Evolutionary conservation across 2,329 filamentous ascomycete genomes (phyloP).

Genomic region (Colletotrichum camelliae): DNA sequence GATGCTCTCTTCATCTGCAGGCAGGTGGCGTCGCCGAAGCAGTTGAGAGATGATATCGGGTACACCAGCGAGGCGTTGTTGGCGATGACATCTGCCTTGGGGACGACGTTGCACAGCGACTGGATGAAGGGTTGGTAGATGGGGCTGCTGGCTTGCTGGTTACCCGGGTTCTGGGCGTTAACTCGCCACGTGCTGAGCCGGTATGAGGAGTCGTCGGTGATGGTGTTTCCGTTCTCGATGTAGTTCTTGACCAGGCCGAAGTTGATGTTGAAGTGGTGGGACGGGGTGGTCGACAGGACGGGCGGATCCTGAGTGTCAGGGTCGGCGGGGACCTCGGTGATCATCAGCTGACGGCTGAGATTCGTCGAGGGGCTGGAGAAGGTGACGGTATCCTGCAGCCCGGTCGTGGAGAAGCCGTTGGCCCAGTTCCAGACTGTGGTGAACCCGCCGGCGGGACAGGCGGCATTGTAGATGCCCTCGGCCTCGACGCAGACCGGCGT

Average conservation of each 20-base stretch:
- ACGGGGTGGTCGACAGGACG: background rate
- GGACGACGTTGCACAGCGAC: background rate
- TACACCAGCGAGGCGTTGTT: background rate
- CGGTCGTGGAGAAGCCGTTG: background rate
- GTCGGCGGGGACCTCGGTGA: background rate
- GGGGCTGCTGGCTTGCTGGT: background rate
- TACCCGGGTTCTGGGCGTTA: background rate
- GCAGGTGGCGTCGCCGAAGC: background rate
- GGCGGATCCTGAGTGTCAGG: background rate
- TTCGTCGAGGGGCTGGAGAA: background rate
- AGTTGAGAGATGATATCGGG: background rate
- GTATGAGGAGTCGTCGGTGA: background rate
- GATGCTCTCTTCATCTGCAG: background rate
- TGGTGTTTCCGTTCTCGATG: background rate
- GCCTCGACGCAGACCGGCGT: background rate
- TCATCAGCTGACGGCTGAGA: background rate
- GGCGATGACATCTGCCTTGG: background rate
- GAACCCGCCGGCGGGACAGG: background rate
- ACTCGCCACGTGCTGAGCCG: background rate
- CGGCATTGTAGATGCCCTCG: background rate
- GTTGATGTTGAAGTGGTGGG: background rate
- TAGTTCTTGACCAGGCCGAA: background rate
- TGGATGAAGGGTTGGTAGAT: background rate
- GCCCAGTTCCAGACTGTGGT: background rate
- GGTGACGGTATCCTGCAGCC: background rate